These are phyloP conservation scores for Leishmania braziliensis DNA, from an alignment of 208 protist genomes.

Conservation along the genomic window DNA sequence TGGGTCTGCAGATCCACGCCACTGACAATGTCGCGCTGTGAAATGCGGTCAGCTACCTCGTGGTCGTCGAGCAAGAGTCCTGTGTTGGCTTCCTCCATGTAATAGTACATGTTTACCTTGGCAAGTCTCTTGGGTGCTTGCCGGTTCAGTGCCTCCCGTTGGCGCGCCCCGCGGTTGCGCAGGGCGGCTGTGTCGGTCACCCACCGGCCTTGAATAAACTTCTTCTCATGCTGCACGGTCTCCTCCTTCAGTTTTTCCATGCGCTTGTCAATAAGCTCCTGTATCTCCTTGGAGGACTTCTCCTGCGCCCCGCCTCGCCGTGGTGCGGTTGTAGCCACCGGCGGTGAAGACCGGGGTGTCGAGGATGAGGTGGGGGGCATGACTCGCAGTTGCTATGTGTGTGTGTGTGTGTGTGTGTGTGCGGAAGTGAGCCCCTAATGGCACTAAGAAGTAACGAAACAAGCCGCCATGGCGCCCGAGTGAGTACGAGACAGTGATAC, in stretches of 20 bases:
- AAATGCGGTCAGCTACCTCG: slow-evolving; percentile 94
- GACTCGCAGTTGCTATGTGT: not conserved
- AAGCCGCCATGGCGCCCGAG: not conserved
- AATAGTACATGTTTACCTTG: slow-evolving; percentile 66
- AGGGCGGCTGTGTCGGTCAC: slow-evolving; percentile 76
- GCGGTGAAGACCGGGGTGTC: not conserved
- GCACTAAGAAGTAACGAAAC: not conserved
- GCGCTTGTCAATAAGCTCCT: slow-evolving; percentile 57
- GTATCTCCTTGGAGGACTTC: slow-evolving; percentile 56
- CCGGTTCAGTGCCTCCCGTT: slow-evolving; percentile 59
- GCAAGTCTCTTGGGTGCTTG: slow-evolving; percentile 70
- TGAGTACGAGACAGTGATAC: not conserved
- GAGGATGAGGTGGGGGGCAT: slow-evolving; percentile 8
- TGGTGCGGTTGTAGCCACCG: slow-evolving; percentile 4
- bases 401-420: not conserved
- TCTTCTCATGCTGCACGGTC: slow-evolving; percentile 42
- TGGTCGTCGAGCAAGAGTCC: slow-evolving; percentile 79
- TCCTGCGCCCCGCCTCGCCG: slow-evolving; percentile 16
- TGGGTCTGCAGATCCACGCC: slow-evolving; percentile 93
- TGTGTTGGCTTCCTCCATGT: slow-evolving; percentile 66
- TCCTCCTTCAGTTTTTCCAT: slow-evolving; percentile 51
- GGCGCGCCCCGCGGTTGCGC: slow-evolving; percentile 55
- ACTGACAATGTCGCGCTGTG: slow-evolving; percentile 89
- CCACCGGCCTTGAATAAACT: slow-evolving; percentile 76
- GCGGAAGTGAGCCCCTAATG: not conserved